These are phyloP conservation scores for Ogataea nakhonphanomensis DNA, from an alignment of 805 yeast genomes.

Conservation along the genomic window DNA sequence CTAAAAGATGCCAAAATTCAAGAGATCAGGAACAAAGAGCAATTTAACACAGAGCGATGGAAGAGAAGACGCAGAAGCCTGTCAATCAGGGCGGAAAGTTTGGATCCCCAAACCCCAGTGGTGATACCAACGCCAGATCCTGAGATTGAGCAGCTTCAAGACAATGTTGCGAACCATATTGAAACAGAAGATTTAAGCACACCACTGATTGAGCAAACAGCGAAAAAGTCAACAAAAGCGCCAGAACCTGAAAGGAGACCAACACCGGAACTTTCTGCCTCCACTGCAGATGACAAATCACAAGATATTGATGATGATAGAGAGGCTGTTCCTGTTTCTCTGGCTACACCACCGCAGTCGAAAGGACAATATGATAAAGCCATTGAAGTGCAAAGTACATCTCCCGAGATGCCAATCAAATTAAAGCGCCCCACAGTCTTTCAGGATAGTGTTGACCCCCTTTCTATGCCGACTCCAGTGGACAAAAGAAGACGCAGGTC, in stretches of 20 bases:
- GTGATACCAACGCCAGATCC: slow-evolving; percentile 15
- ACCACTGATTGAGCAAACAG: not conserved
- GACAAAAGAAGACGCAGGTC: slow-evolving; percentile 47
- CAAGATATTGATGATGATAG: no score
- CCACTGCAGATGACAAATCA: no score
- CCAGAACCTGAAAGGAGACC: not conserved
- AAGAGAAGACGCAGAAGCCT: slow-evolving; percentile 5
- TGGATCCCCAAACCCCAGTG: slow-evolving; percentile 5
- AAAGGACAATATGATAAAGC: slow-evolving; percentile 4
- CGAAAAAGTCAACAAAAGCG: not conserved
- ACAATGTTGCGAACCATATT: not conserved
- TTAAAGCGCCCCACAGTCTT: slow-evolving; percentile 2
- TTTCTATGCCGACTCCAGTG: slow-evolving; percentile 23
- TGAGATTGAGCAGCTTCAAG: not conserved
- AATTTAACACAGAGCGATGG: slow-evolving; percentile 1
- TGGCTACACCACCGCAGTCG: slow-evolving; percentile 16
- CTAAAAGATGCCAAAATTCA: slow-evolving; percentile 11
- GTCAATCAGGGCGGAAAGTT: slow-evolving; percentile 3
- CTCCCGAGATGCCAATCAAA: slow-evolving; percentile 17
- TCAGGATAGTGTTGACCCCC: slow-evolving; percentile 24
- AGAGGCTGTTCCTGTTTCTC: not conserved
- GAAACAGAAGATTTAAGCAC: slow-evolving; percentile 3
- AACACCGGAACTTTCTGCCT: not conserved
- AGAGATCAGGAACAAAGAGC: slow-evolving; percentile 10
- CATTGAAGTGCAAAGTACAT: slow-evolving; percentile 15